Conservation (phyloP, 2,329 filamentous ascomycete genomes). For the Macrophomina tecta region DNA sequence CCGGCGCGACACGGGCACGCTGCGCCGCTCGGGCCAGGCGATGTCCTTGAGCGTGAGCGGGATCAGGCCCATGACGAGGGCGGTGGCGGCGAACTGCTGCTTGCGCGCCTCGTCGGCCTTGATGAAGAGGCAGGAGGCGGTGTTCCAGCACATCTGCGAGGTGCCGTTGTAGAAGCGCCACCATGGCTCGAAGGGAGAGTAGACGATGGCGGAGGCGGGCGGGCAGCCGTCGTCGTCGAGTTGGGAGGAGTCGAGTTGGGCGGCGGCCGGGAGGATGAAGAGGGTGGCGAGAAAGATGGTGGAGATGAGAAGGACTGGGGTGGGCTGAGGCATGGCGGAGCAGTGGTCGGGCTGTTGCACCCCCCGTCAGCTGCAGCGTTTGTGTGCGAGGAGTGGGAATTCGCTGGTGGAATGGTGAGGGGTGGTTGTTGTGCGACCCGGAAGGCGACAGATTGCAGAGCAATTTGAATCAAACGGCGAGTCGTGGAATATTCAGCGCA, state of each 20-base stretch:
- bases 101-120: slow-evolving; percentile 38
- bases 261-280: neutral
- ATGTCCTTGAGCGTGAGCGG: slow-evolving; percentile 42
- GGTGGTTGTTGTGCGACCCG: too few relatives aligned
- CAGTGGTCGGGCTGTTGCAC: too few relatives aligned
- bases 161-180: slow-evolving; percentile 26
- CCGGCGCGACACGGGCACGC: slow-evolving; percentile 33
- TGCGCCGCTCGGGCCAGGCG: slow-evolving; percentile 40
- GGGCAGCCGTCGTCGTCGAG: neutral
- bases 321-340: too few relatives aligned
- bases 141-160: slow-evolving; percentile 38
- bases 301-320: too few relatives aligned
- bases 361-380: too few relatives aligned
- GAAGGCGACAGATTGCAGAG: too few relatives aligned
- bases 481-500: too few relatives aligned
- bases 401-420: too few relatives aligned
- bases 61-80: slow-evolving; percentile 43
- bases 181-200: slow-evolving; percentile 35
- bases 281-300: neutral
- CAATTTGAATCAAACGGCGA: too few relatives aligned
- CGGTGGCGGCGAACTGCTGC: slow-evolving; percentile 41
- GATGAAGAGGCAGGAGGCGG: slow-evolving; percentile 37
- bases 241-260: neutral
- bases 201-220: slow-evolving; percentile 26
- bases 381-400: too few relatives aligned